Percentiles rank a stretch among this genome's conserved stretches.
Evolutionary conservation across 257 asterid species (phyloP).

Genomic region (Craterostigma plantagineum): DNA sequence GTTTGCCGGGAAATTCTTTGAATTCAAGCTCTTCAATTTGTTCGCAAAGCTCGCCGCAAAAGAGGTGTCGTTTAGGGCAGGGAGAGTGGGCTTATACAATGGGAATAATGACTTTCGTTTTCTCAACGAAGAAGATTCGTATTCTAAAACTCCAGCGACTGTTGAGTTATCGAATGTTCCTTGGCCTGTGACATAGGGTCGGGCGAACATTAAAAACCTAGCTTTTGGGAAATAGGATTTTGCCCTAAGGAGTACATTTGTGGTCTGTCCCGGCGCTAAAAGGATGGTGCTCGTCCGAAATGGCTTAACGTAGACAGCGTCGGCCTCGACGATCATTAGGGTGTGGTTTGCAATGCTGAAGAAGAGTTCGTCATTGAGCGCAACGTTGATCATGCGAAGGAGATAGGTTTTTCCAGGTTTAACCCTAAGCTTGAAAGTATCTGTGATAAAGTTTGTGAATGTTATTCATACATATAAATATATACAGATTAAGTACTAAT

Average conservation of each 20-base stretch:
- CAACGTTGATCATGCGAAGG: constrained; percentile 26
- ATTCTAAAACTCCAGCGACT: constrained; percentile 28
- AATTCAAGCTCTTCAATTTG: constrained; percentile 11
- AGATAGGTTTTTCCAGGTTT: constrained; percentile 18
- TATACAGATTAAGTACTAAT: not conserved
- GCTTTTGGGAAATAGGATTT: constrained; percentile 12
- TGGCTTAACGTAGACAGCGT: constrained; percentile 28
- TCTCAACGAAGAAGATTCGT: constrained; percentile 8
- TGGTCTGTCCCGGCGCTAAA: constrained; percentile 28
- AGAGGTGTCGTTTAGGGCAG: constrained; percentile 19
- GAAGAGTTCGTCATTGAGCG: constrained; percentile 29
- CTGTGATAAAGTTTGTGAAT: constrained; percentile 6
- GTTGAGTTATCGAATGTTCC: constrained; percentile 33
- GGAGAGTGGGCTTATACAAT: constrained; percentile 10
- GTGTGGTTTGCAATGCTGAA: constrained; percentile 33
- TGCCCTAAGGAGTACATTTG: constrained; percentile 21
- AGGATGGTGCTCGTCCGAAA: constrained; percentile 16
- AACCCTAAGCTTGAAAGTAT: constrained; percentile 22
- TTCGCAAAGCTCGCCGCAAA: constrained; percentile 15
- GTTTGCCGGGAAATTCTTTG: constrained; percentile 10
- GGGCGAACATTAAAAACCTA: constrained; percentile 16
- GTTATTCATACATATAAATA: too few species aligned
- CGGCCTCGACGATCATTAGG: constrained; percentile 22
- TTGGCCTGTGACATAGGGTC: constrained; percentile 26
- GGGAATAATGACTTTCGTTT: constrained; percentile 5